Percentiles rank a stretch among this genome's conserved stretches.
phyloP scores from a whole-genome alignment of 305 asterid species.

The Coffea humblotiana region DNA sequence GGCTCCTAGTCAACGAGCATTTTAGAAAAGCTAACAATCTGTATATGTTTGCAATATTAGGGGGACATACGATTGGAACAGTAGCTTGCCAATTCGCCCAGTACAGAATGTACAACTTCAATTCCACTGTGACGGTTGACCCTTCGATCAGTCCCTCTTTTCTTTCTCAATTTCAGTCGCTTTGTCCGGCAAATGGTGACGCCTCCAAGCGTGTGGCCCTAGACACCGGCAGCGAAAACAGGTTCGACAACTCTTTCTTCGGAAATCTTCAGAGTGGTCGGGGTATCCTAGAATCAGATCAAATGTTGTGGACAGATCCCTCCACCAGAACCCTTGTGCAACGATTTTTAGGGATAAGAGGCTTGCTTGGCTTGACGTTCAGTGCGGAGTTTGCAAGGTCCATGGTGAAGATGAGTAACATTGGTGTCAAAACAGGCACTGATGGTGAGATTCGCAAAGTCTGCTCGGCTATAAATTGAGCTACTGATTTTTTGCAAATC shows the following conservation, averaged over 20 bases:
- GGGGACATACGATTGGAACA: conserved; percentile 35
- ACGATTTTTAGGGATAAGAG: conserved; percentile 30
- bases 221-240: conserved; percentile 30
- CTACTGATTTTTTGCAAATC: not conserved
- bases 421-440: conserved; percentile 34
- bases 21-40: not conserved
- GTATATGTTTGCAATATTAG: not conserved
- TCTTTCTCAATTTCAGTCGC: conserved; percentile 25
- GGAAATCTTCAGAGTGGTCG: conserved; percentile 27
- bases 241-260: conserved; percentile 30
- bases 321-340: conserved; percentile 28
- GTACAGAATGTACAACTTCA: conserved; percentile 31
- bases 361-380: conserved; percentile 30
- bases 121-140: conserved; percentile 19
- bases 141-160: conserved; percentile 30
- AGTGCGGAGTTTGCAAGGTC: conserved; percentile 26
- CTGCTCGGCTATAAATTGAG: conserved; percentile 28
- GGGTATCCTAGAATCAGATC: conserved; percentile 40
- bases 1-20: not conserved
- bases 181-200: conserved; percentile 30
- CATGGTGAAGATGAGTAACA: conserved; percentile 43
- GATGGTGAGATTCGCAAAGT: conserved; percentile 38
- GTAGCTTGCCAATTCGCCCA: conserved; percentile 28
- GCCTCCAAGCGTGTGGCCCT: conserved; percentile 22
- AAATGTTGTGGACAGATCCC: conserved; percentile 29